These are phyloP conservation scores for Pestalotiopsis fici DNA, from an alignment of 2,329 filamentous ascomycete genomes.

Conservation along the genomic window DNA sequence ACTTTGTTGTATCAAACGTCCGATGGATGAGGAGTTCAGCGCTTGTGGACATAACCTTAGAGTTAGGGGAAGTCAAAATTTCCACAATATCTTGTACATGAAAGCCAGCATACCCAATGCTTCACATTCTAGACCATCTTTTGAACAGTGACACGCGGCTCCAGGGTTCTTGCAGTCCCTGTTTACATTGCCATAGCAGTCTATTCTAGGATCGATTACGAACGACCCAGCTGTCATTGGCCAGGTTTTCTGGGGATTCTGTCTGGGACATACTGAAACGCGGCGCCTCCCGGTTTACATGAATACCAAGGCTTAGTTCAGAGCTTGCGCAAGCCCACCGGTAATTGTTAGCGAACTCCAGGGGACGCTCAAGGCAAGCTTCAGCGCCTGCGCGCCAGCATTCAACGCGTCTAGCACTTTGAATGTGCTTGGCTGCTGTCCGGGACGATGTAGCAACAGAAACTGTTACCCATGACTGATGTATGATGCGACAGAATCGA, in stretches of 20 bases:
- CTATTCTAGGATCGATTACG: not conserved
- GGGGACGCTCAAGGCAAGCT: not conserved
- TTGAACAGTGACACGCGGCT: not conserved
- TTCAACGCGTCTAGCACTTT: too few relatives aligned
- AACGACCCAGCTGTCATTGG: not conserved
- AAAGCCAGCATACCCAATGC: not conserved
- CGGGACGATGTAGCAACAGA: too few relatives aligned
- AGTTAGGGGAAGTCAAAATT: not conserved
- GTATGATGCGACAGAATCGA: too few relatives aligned
- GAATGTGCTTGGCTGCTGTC: too few relatives aligned
- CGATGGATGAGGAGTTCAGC: too few relatives aligned
- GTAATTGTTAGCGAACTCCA: not conserved
- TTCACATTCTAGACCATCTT: not conserved
- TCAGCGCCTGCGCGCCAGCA: not conserved
- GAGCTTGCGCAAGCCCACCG: not conserved
- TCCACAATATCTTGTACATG: not conserved
- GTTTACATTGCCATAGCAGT: not conserved
- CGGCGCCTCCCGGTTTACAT: not conserved
- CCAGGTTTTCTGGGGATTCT: not conserved
- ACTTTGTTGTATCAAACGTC: too few relatives aligned
- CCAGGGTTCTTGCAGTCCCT: not conserved
- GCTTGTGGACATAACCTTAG: too few relatives aligned
- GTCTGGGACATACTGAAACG: not conserved
- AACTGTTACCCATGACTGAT: too few relatives aligned
- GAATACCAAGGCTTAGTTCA: not conserved